Evolutionary conservation across 2,329 filamentous ascomycete species (phyloP), one percentile per base, ranked within the genome.

Genomic region (Thielaviopsis euricoi): DNA sequence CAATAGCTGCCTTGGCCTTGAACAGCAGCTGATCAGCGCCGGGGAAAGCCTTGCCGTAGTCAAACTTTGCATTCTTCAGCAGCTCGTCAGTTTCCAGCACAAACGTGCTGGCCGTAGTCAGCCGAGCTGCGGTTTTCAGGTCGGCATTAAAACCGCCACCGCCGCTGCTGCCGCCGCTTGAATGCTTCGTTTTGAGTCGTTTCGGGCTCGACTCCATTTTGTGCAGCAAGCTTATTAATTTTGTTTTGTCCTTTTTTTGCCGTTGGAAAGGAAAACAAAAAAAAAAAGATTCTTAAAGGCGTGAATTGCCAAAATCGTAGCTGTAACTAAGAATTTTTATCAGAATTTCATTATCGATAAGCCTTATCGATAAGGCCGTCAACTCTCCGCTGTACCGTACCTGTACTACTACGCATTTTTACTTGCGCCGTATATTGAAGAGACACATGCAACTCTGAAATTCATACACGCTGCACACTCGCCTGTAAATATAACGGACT

Each of bases 11-110:
- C 67, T 80, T 83, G 52, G 82, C 65, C 49, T 70, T 69, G 60
- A 77, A 75, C 37, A 83, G 64, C 2, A 76, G 70, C 21, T 68
- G 68, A 54, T 81, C 75, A 5, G 75, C 74, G 10, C 71, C 74
- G 1, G 72, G 67, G 56, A 82, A 71, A 15, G 72, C 66, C 60
- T 73, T 74, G 37, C 64, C 65, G 64, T 81, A 78, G 65, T 81
- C 75, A 22, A 80, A 65, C 58, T 72, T 74, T 59, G 76, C 73
- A 61, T 81, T 76, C 59, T 74, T 75, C 60, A 83, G 66, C 19
- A 83, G 70, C 66, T 83, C 79, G 52, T 81, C 77, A 2, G 79
- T 78, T 67, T 82, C 76, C 54, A 83, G 67, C 53, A 80, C 71
- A 62, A 82, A 82, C 37, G 77, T 74, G 66, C 76, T 79, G 17